Percentiles rank a stretch among this genome's conserved stretches.
Evolutionary conservation across 2,329 filamentous ascomycete genomes (phyloP).

Genomic region (Colletotrichum sp.): DNA sequence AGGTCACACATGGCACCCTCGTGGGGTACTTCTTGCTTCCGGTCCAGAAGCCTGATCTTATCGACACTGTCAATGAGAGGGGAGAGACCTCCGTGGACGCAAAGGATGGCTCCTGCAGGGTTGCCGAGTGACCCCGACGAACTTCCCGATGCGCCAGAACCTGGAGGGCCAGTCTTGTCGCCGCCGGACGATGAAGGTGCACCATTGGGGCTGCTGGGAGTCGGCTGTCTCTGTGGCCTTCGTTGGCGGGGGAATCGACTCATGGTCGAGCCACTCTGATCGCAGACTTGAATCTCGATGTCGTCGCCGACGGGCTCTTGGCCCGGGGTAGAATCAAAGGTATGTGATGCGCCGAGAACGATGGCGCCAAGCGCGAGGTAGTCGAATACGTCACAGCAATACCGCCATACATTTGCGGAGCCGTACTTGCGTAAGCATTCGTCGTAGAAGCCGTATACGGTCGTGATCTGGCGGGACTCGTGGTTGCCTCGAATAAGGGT

Average conservation of each 20-base stretch:
- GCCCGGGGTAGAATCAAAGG: slow-evolving; percentile 52
- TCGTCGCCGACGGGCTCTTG: slow-evolving; percentile 68
- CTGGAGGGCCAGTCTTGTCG: slow-evolving; percentile 72
- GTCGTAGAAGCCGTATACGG: slow-evolving; percentile 97
- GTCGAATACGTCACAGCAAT: slow-evolving; percentile 98
- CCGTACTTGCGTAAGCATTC: slow-evolving; percentile 96
- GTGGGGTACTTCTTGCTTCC: slow-evolving; percentile 97
- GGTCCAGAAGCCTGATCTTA: slow-evolving; percentile 92
- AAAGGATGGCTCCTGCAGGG: slow-evolving; percentile 83
- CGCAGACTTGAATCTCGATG: slow-evolving; percentile 91
- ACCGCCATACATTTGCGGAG: slow-evolving; percentile 94
- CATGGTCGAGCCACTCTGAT: slow-evolving; percentile 81
- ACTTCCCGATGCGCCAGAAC: slow-evolving; percentile 77
- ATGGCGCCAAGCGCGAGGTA: slow-evolving; percentile 91
- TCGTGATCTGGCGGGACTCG: slow-evolving; percentile 96
- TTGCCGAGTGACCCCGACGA: slow-evolving; percentile 70
- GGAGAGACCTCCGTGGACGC: slow-evolving; percentile 92
- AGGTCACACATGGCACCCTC: slow-evolving; percentile 99
- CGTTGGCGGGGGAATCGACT: slow-evolving; percentile 66
- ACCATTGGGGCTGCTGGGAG: slow-evolving; percentile 33
- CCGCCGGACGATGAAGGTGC: slow-evolving; percentile 32
- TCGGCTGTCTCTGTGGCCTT: slow-evolving; percentile 24
- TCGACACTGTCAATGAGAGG: slow-evolving; percentile 93
- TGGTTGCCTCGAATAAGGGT: slow-evolving; percentile 95
- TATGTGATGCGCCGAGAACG: slow-evolving; percentile 83